These are phyloP conservation scores for Diaporthe humulicola DNA, from an alignment of 2,329 filamentous ascomycete species.

Conservation along the genomic window DNA sequence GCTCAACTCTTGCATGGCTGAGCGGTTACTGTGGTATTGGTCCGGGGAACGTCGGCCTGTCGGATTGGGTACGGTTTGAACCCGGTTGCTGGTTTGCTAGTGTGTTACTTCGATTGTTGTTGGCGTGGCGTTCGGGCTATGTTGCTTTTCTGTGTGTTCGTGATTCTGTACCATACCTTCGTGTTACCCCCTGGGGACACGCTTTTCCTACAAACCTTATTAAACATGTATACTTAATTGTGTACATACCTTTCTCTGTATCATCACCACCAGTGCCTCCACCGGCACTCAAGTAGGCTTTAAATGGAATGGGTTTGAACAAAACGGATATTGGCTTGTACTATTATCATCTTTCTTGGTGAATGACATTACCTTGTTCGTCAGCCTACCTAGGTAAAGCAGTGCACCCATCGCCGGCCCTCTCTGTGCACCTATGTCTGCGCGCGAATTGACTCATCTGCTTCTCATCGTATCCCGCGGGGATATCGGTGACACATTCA, in stretches of 20 bases:
- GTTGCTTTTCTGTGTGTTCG: not conserved
- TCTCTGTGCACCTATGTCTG: no score
- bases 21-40: not conserved
- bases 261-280: not conserved
- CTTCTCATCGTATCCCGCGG: not conserved
- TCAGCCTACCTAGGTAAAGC: no score
- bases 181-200: not conserved
- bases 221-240: not conserved
- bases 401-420: no score
- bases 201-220: not conserved
- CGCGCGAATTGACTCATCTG: no score
- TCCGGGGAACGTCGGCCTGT: not conserved
- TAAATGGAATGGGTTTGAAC: not conserved
- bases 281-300: not conserved
- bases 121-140: conserved; percentile 14
- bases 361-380: not conserved
- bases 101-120: not conserved
- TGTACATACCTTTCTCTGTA: not conserved
- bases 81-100: not conserved
- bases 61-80: not conserved
- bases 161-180: no score
- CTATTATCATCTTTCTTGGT: not conserved
- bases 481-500: not conserved
- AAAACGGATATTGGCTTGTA: not conserved
- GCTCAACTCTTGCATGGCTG: not conserved